Evolutionary conservation across 208 protist species (phyloP).

Genomic region (Strigomonas oncopelti): DNA sequence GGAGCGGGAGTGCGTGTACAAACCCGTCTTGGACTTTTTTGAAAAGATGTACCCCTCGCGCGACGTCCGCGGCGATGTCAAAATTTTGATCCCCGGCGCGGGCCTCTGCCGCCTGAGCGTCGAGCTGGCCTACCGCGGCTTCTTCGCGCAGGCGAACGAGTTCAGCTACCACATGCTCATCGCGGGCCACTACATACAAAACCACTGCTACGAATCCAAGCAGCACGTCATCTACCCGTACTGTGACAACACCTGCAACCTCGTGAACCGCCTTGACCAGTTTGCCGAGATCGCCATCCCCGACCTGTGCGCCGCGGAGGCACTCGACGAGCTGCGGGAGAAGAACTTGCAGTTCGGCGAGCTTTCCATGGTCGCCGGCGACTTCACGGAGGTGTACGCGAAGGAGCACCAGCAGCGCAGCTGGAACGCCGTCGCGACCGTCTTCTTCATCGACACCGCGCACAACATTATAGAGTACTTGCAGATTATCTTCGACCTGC

Average conservation of each 20-base stretch:
- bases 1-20: conserved; percentile 90
- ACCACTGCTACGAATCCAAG: conserved; percentile 77
- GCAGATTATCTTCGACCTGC: conserved; percentile 88
- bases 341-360: conserved; percentile 61
- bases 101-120: conserved; percentile 93
- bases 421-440: conserved; percentile 92
- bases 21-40: conserved; percentile 82
- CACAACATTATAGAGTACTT: conserved; percentile 96
- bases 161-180: conserved; percentile 98
- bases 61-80: conserved; percentile 36
- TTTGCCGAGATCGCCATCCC: conserved; percentile 87
- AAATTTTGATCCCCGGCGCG: conserved; percentile 85
- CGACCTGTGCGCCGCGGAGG: conserved; percentile 84
- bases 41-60: conserved; percentile 72
- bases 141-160: conserved; percentile 94
- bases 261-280: conserved; percentile 85
- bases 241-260: conserved; percentile 90
- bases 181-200: conserved; percentile 94
- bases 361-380: conserved; percentile 96
- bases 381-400: conserved; percentile 96
- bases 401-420: conserved; percentile 70
- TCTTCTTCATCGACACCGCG: conserved; percentile 98
- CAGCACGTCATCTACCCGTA: conserved; percentile 91
- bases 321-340: conserved; percentile 62
- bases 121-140: conserved; percentile 91